These are phyloP conservation scores for Acrocalymma vagum DNA, from an alignment of 2,329 filamentous ascomycete genomes.

Conservation along the genomic window DNA sequence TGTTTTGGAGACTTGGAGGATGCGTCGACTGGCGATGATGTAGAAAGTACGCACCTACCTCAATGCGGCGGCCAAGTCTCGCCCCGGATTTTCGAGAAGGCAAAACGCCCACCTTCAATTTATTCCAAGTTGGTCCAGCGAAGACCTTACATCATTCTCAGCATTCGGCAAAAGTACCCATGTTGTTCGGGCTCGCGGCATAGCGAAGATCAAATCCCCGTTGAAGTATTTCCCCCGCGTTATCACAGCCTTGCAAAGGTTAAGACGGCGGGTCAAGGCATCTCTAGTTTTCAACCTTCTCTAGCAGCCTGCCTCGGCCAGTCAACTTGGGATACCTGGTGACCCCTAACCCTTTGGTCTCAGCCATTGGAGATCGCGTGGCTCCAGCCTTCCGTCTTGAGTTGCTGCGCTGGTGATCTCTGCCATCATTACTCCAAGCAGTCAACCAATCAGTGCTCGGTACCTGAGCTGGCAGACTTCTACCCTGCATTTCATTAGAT, in stretches of 20 bases:
- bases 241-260: constrained; percentile 6
- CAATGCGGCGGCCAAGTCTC: no score
- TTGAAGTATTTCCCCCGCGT: constrained; percentile 12
- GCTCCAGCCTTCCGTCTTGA: constrained; percentile 29
- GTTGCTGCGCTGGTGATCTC: constrained; percentile 28
- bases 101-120: no score
- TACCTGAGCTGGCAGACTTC: constrained; percentile 36
- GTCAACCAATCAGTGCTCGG: constrained; percentile 36
- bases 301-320: constrained; percentile 9
- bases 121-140: no score
- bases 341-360: constrained; percentile 10
- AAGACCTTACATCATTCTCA: constrained; percentile 5
- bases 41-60: no score
- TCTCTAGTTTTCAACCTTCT: constrained; percentile 11
- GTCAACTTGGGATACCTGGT: no score
- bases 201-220: constrained; percentile 16
- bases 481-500: constrained; percentile 25
- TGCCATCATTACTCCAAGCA: constrained; percentile 30
- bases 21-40: no score
- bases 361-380: constrained; percentile 21
- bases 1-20: no score
- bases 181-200: not conserved
- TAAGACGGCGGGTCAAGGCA: constrained; percentile 7
- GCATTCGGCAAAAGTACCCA: constrained; percentile 5
- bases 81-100: no score